A percentile compares a stretch with the other conserved stretches of the same genome.
phyloP scores from a whole-genome alignment of 331 rosid genomes.

The Rhamnella rubrinervis region DNA sequence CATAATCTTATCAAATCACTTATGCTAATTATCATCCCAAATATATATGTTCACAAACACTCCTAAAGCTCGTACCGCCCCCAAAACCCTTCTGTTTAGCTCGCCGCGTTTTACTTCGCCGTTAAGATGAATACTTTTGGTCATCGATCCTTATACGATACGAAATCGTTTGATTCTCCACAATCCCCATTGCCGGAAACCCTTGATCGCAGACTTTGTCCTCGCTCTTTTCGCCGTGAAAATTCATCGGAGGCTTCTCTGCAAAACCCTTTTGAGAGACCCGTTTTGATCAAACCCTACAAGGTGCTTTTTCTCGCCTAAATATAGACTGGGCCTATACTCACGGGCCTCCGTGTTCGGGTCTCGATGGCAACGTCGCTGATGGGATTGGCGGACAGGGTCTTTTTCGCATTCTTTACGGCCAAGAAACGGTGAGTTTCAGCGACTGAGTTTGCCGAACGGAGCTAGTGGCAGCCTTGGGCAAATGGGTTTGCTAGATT shows the following conservation, averaged over 20 bases:
- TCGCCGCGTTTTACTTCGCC: no score
- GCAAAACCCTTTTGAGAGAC: not conserved
- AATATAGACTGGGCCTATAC: slow-evolving; percentile 8
- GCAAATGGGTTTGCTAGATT: not conserved
- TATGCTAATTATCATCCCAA: no score
- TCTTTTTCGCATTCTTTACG: not conserved
- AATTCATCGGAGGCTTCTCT: no score
- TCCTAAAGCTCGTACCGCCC: no score
- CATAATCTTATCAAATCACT: no score
- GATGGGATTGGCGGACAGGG: not conserved
- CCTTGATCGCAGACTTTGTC: not conserved
- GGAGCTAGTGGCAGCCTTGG: not conserved
- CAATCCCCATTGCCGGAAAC: not conserved
- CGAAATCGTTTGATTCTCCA: not conserved
- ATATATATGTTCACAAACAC: no score
- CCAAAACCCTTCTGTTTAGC: no score
- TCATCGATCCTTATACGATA: not conserved
- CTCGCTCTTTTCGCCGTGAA: not conserved
- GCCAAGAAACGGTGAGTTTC: not conserved
- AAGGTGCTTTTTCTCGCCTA: slow-evolving; percentile 37
- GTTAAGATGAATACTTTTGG: not conserved
- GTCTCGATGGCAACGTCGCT: not conserved
- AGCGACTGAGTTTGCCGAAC: not conserved
- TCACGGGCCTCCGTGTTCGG: not conserved
- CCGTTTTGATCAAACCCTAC: slow-evolving; percentile 33